Evolutionary conservation across 495 filamentous ascomycete genomes (phyloP), one percentile per base, ranked within the genome.

Genomic region (Massariosphaeria phaeospora): DNA sequence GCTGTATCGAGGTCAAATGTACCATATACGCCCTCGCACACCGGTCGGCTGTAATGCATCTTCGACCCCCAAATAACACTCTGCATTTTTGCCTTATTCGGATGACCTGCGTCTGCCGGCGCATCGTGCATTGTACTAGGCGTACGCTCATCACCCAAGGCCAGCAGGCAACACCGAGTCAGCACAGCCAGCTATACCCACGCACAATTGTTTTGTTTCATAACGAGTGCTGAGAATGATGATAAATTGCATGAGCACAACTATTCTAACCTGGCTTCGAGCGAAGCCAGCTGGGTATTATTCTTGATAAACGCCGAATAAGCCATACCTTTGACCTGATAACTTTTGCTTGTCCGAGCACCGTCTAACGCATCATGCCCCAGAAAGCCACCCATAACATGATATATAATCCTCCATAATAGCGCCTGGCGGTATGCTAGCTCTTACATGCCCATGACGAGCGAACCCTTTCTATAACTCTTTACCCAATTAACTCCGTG

Each of bases 231-330:
- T 47, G 13, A 47, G 33, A 47, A 30, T 27, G 25, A 39, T 18
- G n/a, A 39, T 23, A 11, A n/a, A 53, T 55, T 48, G 52, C 52
- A 40, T 55, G 43, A 34, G 42, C 50, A 45, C 1, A 35, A 48
- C 43, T 47, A 39, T 40, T 48, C 52, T 45, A 47, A 45, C 20
- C 18, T 26, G n/a, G 27, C n/a, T 26, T 3, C 35, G 26, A 13
- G 12, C n/a, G 9, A 44, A 17, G 33, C 31, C 13, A 21, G 20
- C 39, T 55, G 55, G 55, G 55, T 58, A 58, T 58, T 58, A 23
- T 58, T 43, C 36, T 51, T 49, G 29, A 38, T 47, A 46, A 58
- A 58, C 47, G 55, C 53, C 53, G 38, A 35, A 57, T 44, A 12
- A 12, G 15, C 26, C 38, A 44, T 44, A 44, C 43, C 43, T 21